Evolutionary conservation across 2,329 filamentous ascomycete genomes (phyloP).

Genomic region (Botryotinia convoluta): DNA sequence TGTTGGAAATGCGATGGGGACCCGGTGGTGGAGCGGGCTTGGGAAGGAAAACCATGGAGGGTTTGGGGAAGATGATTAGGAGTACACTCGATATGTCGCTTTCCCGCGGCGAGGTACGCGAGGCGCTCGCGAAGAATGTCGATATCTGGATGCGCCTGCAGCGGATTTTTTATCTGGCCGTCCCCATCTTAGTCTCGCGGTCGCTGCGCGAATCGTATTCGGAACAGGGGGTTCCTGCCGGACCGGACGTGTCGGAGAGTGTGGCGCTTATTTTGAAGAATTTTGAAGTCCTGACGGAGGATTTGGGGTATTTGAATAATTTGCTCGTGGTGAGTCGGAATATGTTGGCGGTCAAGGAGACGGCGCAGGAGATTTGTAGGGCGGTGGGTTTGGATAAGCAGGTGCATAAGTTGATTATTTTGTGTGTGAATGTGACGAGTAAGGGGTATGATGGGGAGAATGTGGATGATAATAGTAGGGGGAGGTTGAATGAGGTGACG

Average conservation of each 20-base stretch:
- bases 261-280: constrained; percentile 62
- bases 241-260: constrained; percentile 58
- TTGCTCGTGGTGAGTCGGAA: constrained; percentile 66
- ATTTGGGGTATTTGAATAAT: constrained; percentile 62
- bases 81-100: constrained; percentile 62
- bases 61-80: constrained; percentile 56
- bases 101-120: constrained; percentile 57
- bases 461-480: constrained; percentile 56
- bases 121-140: constrained; percentile 60
- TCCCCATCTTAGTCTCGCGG: constrained; percentile 58
- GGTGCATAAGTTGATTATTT: constrained; percentile 62
- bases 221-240: constrained; percentile 53
- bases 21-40: constrained; percentile 55
- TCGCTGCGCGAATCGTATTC: constrained; percentile 56
- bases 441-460: constrained; percentile 64
- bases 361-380: constrained; percentile 64
- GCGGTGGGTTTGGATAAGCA: constrained; percentile 64
- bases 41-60: constrained; percentile 54
- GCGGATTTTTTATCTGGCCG: constrained; percentile 58
- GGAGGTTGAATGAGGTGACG: constrained; percentile 60
- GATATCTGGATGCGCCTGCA: constrained; percentile 65
- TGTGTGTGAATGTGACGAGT: constrained; percentile 65
- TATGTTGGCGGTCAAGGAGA: constrained; percentile 61
- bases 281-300: constrained; percentile 58
- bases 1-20: constrained; percentile 53